Percentiles rank a stretch among this genome's conserved stretches.
Conservation (phyloP, 257 asterid species). For the Solanum etuberosum region DNA sequence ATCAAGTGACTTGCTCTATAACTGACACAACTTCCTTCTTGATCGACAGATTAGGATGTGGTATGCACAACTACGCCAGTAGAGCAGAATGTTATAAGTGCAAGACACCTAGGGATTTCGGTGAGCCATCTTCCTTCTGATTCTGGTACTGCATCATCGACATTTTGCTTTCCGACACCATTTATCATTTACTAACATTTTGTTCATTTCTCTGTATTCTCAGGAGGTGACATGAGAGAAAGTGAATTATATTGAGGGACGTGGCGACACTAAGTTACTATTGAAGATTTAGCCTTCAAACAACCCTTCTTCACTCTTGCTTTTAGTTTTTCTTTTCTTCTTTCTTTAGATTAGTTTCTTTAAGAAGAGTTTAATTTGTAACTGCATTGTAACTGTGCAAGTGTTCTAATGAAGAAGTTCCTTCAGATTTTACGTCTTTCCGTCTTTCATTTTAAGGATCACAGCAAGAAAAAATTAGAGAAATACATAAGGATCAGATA, state of each 20-base stretch:
- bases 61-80: slow-evolving; percentile 69
- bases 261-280: neutral
- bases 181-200: neutral
- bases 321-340: neutral
- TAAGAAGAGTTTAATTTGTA: slow-evolving; percentile 3
- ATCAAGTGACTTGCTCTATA: neutral
- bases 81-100: slow-evolving; percentile 67
- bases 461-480: neutral
- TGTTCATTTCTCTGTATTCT: neutral
- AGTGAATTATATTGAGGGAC: neutral
- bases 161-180: neutral
- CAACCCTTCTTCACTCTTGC: neutral
- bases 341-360: neutral
- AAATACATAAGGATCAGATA: slow-evolving; percentile 6
- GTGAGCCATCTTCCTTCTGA: slow-evolving; percentile 17
- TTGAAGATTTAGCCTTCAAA: neutral
- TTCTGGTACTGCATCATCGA: neutral
- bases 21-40: neutral
- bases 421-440: neutral
- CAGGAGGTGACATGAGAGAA: slow-evolving; percentile 4
- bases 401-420: slow-evolving; percentile 7
- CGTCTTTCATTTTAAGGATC: neutral
- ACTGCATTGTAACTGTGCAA: slow-evolving; percentile 8
- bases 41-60: slow-evolving; percentile 48
- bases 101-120: slow-evolving; percentile 48